phyloP scores from a whole-genome alignment of 306 rosid species.

The Trifolium fragiferum region DNA sequence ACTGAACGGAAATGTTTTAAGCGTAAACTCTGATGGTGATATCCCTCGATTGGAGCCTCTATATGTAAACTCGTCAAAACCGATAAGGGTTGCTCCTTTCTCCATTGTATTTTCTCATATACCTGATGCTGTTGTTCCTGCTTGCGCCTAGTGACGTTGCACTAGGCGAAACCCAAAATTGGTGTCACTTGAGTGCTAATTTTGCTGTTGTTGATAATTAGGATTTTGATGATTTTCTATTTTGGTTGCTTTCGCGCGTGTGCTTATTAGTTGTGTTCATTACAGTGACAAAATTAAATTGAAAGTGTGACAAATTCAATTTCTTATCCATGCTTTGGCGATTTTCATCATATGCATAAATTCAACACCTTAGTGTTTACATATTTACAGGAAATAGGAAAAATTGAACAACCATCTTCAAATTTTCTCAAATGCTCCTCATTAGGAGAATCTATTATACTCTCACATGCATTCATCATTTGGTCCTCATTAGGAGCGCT shows the following conservation, averaged over 20 bases:
- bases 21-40: constrained; percentile 60
- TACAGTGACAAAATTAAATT: no score
- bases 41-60: constrained; percentile 77
- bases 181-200: no score
- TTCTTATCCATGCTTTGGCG: neutral
- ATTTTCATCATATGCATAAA: neutral
- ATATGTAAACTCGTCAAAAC: constrained; percentile 58
- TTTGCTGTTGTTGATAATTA: no score
- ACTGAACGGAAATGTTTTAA: constrained; percentile 70
- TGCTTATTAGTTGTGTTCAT: no score
- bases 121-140: constrained; percentile 63
- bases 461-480: no score
- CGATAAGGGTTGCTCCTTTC: constrained; percentile 65
- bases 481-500: no score
- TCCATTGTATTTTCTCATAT: constrained; percentile 85
- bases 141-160: constrained; percentile 55
- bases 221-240: no score
- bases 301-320: constrained; percentile 16
- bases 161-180: constrained; percentile 38
- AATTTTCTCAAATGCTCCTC: no score
- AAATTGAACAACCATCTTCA: no score
- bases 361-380: neutral
- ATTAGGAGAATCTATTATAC: no score
- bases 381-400: neutral
- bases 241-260: no score